Percentiles rank a stretch among this genome's conserved stretches.
Evolutionary conservation across 2,329 filamentous ascomycete genomes (phyloP).

Genomic region (Pseudogymnoascus sp.): DNA sequence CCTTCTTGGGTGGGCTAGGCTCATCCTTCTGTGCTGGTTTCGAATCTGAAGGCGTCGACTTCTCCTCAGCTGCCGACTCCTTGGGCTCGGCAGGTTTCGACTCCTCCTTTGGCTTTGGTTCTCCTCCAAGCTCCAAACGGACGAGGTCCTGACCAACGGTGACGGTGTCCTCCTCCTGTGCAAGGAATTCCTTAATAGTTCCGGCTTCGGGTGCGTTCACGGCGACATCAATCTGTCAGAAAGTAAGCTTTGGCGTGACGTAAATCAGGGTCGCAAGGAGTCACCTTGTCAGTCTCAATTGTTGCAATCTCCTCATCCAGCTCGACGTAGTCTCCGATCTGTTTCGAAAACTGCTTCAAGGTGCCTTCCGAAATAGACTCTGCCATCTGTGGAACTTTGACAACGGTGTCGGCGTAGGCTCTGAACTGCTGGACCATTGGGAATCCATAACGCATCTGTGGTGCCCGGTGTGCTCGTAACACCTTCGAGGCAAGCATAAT

Average conservation of each 20-base stretch:
- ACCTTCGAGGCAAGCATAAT: slow-evolving; percentile 28
- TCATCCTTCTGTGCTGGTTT: slow-evolving; percentile 31
- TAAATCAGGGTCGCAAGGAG: slow-evolving; percentile 16
- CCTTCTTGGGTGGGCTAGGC: slow-evolving; percentile 28
- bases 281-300: slow-evolving; percentile 96
- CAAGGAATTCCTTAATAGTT: slow-evolving; percentile 84
- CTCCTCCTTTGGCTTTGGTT: slow-evolving; percentile 43
- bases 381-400: slow-evolving; percentile 97
- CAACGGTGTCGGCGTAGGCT: slow-evolving; percentile 67
- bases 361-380: slow-evolving; percentile 98
- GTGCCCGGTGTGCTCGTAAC: slow-evolving; percentile 22
- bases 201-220: slow-evolving; percentile 91
- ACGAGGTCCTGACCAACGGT: slow-evolving; percentile 87
- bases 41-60: slow-evolving; percentile 44
- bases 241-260: slow-evolving; percentile 12
- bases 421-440: slow-evolving; percentile 45
- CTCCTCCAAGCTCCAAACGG: slow-evolving; percentile 72
- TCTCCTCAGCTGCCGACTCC: slow-evolving; percentile 47
- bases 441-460: slow-evolving; percentile 33
- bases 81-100: slow-evolving; percentile 51
- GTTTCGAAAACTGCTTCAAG: slow-evolving; percentile 87
- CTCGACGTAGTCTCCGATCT: slow-evolving; percentile 89
- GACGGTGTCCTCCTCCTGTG: slow-evolving; percentile 90
- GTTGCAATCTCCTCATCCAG: slow-evolving; percentile 96
- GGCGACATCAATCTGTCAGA: slow-evolving; percentile 76